Evolutionary conservation across 2,329 filamentous ascomycete genomes (phyloP).

Genomic region (Chrysoporthe deuterocubensis): DNA sequence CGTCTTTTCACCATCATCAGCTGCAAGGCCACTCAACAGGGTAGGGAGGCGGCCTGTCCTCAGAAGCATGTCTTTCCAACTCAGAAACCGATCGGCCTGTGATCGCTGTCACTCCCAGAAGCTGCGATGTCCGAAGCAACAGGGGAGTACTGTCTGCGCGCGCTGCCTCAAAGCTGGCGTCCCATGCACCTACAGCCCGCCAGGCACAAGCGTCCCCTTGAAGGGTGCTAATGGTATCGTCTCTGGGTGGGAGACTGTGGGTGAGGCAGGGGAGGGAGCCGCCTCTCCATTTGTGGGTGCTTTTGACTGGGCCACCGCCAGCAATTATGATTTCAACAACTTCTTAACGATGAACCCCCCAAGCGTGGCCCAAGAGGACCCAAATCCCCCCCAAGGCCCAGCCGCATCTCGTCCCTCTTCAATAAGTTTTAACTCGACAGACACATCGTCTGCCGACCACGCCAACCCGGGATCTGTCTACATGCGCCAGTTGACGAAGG

Average conservation of each 20-base stretch:
- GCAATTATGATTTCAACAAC: slow-evolving; percentile 17
- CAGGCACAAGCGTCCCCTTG: slow-evolving; percentile 31
- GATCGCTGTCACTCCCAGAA: slow-evolving; percentile 46
- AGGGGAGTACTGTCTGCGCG: slow-evolving; percentile 42
- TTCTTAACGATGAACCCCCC: neutral
- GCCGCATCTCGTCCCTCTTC: neutral
- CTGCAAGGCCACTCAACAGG: neutral
- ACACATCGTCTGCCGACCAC: slow-evolving; percentile 20
- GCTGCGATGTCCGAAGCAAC: slow-evolving; percentile 48
- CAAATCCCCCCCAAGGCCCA: neutral
- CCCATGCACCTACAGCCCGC: slow-evolving; percentile 49
- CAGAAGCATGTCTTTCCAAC: neutral
- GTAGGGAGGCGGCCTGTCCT: neutral
- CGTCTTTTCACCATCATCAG: neutral
- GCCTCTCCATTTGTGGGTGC: neutral
- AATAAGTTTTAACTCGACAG: neutral
- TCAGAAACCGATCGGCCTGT: neutral
- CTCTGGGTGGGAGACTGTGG: neutral
- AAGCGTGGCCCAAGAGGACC: neutral
- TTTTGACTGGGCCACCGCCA: slow-evolving; percentile 15
- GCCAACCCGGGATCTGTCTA: slow-evolving; percentile 16
- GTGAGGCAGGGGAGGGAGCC: neutral
- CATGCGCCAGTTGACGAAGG: slow-evolving; percentile 31
- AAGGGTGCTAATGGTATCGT: slow-evolving; percentile 29
- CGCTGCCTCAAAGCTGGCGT: slow-evolving; percentile 48